Evolutionary conservation across 78 protist genomes (phyloP).

Genomic region (Speleostelium caveatum): DNA sequence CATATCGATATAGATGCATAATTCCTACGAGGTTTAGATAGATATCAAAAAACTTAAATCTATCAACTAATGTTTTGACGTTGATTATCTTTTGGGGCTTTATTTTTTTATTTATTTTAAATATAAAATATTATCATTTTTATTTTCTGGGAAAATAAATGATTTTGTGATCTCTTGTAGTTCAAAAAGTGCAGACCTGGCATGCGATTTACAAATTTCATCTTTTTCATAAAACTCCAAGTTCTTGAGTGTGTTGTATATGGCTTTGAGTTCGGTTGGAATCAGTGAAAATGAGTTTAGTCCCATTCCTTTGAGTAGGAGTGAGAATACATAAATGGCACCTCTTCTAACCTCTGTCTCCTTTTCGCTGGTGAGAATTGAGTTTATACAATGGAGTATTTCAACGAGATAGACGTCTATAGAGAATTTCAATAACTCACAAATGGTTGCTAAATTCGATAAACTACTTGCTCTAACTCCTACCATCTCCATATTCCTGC

Average conservation of each 20-base stretch:
- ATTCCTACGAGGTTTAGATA: too few relatives aligned
- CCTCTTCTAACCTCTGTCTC: constrained; percentile 72
- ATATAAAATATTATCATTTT: background rate
- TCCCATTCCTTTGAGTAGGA: constrained; percentile 65
- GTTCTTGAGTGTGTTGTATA: constrained; percentile 36
- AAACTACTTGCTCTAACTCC: constrained; percentile 68
- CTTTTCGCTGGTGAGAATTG: background rate
- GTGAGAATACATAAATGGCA: constrained; percentile 47
- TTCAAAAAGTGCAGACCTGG: constrained; percentile 53
- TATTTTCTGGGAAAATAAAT: constrained; percentile 55
- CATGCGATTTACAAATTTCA: constrained; percentile 65
- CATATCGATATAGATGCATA: too few relatives aligned
- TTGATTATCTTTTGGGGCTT: too few relatives aligned
- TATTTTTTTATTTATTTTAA: too few relatives aligned
- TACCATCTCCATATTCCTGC: constrained; percentile 15
- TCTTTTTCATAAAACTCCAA: constrained; percentile 56
- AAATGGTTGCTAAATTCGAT: constrained; percentile 66
- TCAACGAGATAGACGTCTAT: constrained; percentile 67
- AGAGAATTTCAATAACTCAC: constrained; percentile 43
- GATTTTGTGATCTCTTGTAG: constrained; percentile 43
- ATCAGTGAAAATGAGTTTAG: constrained; percentile 42
- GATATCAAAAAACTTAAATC: too few relatives aligned
- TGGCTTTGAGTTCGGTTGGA: constrained; percentile 9
- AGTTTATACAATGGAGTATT: constrained; percentile 23
- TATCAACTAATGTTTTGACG: too few relatives aligned